Conservation (phyloP, 2,329 filamentous ascomycete species). For the Cercospora brassicicola region DNA sequence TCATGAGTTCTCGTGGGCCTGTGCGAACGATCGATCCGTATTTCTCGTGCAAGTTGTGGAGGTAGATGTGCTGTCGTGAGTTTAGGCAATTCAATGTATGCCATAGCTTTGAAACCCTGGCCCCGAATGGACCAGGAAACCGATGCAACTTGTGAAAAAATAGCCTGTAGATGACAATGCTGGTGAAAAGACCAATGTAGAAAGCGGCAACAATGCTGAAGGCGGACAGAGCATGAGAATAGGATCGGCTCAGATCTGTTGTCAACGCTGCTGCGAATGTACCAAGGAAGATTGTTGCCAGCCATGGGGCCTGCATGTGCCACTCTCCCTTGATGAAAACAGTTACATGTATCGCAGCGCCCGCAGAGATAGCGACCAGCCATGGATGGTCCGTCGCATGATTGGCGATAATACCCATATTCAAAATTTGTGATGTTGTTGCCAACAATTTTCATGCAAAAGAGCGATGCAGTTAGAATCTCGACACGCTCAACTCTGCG, state of each 20-base stretch:
- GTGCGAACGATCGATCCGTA: background rate
- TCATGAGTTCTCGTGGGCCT: background rate
- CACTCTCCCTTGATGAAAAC: background rate
- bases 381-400: background rate
- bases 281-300: background rate
- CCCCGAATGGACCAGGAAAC: background rate
- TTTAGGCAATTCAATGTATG: background rate
- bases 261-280: background rate
- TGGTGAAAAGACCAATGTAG: background rate
- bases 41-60: background rate
- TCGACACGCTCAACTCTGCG: no score
- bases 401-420: background rate
- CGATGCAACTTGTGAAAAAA: background rate
- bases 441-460: no score
- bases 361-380: background rate
- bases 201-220: background rate
- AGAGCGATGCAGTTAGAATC: no score
- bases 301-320: background rate
- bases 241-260: background rate
- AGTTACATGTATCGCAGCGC: background rate
- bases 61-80: background rate
- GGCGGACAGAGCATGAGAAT: background rate
- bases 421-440: background rate
- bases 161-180: background rate
- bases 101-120: background rate